Evolutionary conservation across 768 basidiomycete genomes (phyloP).

Genomic region (Serendipita vermifera): DNA sequence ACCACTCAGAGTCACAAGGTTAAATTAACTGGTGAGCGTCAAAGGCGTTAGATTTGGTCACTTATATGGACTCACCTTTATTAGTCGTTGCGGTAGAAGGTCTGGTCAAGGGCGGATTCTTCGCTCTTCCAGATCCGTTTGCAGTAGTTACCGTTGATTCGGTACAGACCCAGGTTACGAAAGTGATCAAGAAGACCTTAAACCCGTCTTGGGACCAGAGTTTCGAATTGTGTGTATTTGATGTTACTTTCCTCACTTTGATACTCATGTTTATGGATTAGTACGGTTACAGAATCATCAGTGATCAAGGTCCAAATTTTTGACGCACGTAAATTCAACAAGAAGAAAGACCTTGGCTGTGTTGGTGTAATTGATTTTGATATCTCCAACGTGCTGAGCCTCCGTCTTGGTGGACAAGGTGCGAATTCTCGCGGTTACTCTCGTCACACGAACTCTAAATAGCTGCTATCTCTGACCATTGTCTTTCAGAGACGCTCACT

Average conservation of each 20-base stretch:
- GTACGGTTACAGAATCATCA: conserved; percentile 90
- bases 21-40: too few relatives aligned
- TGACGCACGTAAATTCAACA: conserved; percentile 99
- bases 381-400: conserved; percentile 80
- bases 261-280: too few relatives aligned
- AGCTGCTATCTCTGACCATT: background rate
- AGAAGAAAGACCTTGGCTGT: conserved; percentile 94
- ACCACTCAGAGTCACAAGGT: too few relatives aligned
- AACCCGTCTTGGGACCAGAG: conserved; percentile 97
- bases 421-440: conserved; percentile 24
- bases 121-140: conserved; percentile 92
- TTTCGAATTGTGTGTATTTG: conserved; percentile 73
- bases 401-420: conserved; percentile 91
- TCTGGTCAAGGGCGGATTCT: conserved; percentile 85
- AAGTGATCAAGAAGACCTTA: conserved; percentile 89
- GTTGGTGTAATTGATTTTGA: conserved; percentile 93
- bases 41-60: too few relatives aligned
- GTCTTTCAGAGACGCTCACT: conserved; percentile 75
- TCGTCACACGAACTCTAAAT: conserved; percentile 13
- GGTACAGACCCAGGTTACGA: conserved; percentile 93
- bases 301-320: conserved; percentile 97
- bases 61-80: too few relatives aligned
- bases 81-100: conserved; percentile 96
- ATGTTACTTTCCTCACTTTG: too few relatives aligned
- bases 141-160: conserved; percentile 97